phyloP scores from a whole-genome alignment of 2,329 filamentous ascomycete species.

The Penicillium sp. region DNA sequence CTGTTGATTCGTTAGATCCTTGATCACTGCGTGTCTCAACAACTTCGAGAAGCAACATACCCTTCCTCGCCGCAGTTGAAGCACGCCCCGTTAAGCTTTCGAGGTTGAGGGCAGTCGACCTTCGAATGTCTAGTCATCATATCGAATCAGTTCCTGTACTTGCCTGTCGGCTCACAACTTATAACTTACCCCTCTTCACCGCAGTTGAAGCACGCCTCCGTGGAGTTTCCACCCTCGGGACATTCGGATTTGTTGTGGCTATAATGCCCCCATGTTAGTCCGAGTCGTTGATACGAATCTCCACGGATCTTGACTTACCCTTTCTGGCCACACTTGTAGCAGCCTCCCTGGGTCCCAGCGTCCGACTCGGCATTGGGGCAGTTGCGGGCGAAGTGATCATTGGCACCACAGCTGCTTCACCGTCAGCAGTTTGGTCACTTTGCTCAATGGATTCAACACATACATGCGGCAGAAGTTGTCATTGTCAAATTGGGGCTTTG shows the following conservation, averaged over 20 bases:
- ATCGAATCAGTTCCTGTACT: neutral
- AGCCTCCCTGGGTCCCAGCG: conserved; percentile 25
- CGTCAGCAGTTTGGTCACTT: conserved; percentile 6
- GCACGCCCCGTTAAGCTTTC: conserved; percentile 47
- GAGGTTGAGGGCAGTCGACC: conserved; percentile 44
- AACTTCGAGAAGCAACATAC: neutral
- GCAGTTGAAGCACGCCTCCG: conserved; percentile 13
- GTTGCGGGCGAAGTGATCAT: conserved; percentile 42
- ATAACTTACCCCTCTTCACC: conserved; percentile 13
- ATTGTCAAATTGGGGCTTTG: conserved; percentile 1
- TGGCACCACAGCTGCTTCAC: conserved; percentile 33
- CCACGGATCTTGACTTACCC: conserved; percentile 26
- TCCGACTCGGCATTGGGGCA: conserved; percentile 36
- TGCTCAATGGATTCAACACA: conserved; percentile 10
- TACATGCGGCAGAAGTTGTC: conserved; percentile 39
- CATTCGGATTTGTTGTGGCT: conserved; percentile 48
- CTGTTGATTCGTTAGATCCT: neutral
- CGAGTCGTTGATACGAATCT: neutral
- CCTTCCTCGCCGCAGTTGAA: conserved; percentile 47
- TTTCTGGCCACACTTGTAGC: conserved; percentile 49
- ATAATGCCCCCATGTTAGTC: conserved; percentile 3
- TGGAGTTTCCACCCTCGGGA: conserved; percentile 36
- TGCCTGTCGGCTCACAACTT: neutral
- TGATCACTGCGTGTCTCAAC: no score
- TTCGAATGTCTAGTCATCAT: conserved; percentile 13